Conservation (phyloP, 176 grass and related monocot species). For the Leersia perrieri region DNA sequence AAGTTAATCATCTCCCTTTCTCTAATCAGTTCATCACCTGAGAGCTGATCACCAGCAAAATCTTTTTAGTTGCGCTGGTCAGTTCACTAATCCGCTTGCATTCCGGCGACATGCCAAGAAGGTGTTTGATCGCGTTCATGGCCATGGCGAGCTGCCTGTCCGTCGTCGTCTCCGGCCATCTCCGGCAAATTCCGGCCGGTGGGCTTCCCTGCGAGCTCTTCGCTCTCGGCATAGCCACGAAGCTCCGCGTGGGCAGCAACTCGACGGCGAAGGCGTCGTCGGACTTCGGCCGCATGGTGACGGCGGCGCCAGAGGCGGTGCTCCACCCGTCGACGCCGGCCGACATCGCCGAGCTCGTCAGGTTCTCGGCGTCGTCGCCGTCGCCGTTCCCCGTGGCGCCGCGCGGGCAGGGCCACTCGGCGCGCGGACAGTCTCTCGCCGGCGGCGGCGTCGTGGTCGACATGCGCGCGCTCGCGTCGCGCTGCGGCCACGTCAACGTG, state of each 20-base stretch:
- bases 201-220: constrained; percentile 32
- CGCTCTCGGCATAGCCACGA: constrained; percentile 18
- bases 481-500: constrained; percentile 31
- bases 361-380: constrained; percentile 35
- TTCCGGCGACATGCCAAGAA: constrained; percentile 3
- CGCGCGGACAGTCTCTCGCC: constrained; percentile 39
- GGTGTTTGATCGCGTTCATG: neutral
- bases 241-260: constrained; percentile 30
- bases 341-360: constrained; percentile 52
- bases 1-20: neutral
- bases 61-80: neutral
- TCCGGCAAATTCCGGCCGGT: too few relatives aligned
- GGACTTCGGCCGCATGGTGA: constrained; percentile 52
- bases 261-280: constrained; percentile 21
- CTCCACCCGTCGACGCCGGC: constrained; percentile 15
- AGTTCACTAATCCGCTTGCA: neutral
- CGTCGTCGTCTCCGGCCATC: neutral
- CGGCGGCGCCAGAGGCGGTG: constrained; percentile 8
- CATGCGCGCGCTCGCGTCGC: constrained; percentile 38
- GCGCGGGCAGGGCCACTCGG: constrained; percentile 50
- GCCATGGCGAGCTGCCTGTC: constrained; percentile 18
- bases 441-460: constrained; percentile 49
- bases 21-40: too few relatives aligned
- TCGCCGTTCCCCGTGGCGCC: constrained; percentile 40
- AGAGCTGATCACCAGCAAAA: too few relatives aligned